Conservation (phyloP, 108 stramenopile genomes). For the Cyclotella baltica region DNA sequence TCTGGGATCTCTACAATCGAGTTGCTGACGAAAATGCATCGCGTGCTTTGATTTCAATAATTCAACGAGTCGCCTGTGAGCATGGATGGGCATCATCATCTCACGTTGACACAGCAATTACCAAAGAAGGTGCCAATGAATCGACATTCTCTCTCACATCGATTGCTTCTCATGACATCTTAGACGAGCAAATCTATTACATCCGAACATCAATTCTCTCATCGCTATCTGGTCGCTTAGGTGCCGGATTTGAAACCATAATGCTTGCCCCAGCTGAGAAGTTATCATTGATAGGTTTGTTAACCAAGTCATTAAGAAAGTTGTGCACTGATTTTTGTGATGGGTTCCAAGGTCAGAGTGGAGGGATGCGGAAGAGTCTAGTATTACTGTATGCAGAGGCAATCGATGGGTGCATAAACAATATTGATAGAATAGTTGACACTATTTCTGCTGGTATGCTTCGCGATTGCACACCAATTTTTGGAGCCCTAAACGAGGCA, state of each 20-base stretch:
- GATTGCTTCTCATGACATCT: conserved; percentile 24
- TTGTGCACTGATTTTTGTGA: conserved; percentile 35
- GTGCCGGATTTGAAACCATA: not conserved
- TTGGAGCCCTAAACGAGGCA: conserved; percentile 16
- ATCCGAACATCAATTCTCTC: conserved; percentile 19
- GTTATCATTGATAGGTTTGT: conserved; percentile 9
- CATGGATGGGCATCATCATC: conserved; percentile 12
- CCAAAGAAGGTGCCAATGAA: not conserved
- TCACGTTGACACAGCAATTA: not conserved
- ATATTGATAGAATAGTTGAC: conserved; percentile 13
- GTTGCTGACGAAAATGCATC: conserved; percentile 39
- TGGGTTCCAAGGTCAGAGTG: conserved; percentile 38
- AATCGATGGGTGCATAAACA: conserved; percentile 37
- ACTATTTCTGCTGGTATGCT: conserved; percentile 15
- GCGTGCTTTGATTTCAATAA: conserved; percentile 26
- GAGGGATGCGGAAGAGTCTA: conserved; percentile 26
- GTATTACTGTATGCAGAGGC: conserved; percentile 30
- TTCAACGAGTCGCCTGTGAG: conserved; percentile 12
- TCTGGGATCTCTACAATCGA: conserved; percentile 26
- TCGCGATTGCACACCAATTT: conserved; percentile 4
- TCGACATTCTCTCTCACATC: conserved; percentile 27
- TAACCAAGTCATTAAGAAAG: conserved; percentile 23
- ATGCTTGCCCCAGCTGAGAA: conserved; percentile 21
- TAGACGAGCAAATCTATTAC: conserved; percentile 29
- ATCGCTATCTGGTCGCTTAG: conserved; percentile 11